phyloP scores from a whole-genome alignment of 495 filamentous ascomycete genomes.

The Wilcoxina mikolae region DNA sequence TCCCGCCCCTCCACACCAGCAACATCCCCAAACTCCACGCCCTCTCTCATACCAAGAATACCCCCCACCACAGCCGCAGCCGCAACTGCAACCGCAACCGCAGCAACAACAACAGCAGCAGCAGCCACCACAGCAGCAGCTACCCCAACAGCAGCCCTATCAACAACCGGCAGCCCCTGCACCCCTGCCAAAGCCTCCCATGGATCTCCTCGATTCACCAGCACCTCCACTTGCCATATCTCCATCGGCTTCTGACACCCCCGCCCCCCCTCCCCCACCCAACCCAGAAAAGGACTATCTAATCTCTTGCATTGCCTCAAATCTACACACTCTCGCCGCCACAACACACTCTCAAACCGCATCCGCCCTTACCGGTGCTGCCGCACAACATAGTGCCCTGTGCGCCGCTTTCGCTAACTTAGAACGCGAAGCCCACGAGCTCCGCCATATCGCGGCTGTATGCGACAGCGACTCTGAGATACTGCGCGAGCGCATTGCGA shows the following conservation, averaged over 20 bases:
- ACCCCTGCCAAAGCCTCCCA: conserved; percentile 17
- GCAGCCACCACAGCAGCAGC: conserved; percentile 11
- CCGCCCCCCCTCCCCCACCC: conserved; percentile 67
- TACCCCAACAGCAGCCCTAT: conserved; percentile 9
- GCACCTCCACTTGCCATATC: conserved; percentile 1
- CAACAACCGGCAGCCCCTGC: conserved; percentile 19
- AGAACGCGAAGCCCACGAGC: conserved; percentile 52
- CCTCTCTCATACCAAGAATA: conserved; percentile 6
- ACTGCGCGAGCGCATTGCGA: conserved; percentile 56
- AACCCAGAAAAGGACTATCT: conserved; percentile 94
- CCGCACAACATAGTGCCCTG: conserved; percentile 67
- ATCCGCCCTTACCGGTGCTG: conserved; percentile 40
- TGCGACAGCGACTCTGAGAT: conserved; percentile 63
- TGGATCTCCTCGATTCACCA: conserved; percentile 5
- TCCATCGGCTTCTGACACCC: conserved; percentile 33
- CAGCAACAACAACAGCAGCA: no score
- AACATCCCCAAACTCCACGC: conserved; percentile 14
- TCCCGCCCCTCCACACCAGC: conserved; percentile 11
- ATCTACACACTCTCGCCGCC: conserved; percentile 50
- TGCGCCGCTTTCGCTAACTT: conserved; percentile 48
- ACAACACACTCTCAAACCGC: conserved; percentile 53
- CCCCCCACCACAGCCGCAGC: conserved; percentile 10
- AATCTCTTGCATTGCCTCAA: conserved; percentile 56
- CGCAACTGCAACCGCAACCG: neutral
- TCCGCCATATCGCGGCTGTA: conserved; percentile 51